Percentiles rank a stretch among this genome's conserved stretches.
phyloP scores from a whole-genome alignment of 768 basidiomycete species.

The Hydnum rufescens region DNA sequence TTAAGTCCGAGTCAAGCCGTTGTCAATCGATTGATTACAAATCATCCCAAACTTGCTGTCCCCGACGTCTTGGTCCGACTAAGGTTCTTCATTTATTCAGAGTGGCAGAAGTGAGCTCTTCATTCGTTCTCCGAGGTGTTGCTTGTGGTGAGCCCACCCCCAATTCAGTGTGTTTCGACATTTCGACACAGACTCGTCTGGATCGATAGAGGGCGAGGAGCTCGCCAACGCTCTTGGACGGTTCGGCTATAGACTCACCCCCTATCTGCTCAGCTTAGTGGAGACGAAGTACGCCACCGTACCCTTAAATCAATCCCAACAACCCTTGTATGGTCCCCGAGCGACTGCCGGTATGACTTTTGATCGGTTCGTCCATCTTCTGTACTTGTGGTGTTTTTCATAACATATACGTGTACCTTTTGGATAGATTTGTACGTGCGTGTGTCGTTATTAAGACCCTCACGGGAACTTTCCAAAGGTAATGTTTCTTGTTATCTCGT shows the following conservation, averaged over 20 bases:
- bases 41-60: too few species aligned
- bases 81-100: too few species aligned
- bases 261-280: constrained; percentile 37
- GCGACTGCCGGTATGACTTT: constrained; percentile 60
- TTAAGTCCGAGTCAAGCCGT: too few species aligned
- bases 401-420: not conserved
- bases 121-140: not conserved
- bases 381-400: not conserved
- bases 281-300: constrained; percentile 44
- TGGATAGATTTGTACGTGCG: constrained; percentile 52
- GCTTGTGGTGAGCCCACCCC: not conserved
- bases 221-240: constrained; percentile 49
- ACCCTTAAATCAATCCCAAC: not conserved
- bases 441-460: constrained; percentile 69
- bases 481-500: too few species aligned
- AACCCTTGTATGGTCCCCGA: too few species aligned
- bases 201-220: constrained; percentile 62
- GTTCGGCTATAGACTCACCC: constrained; percentile 65
- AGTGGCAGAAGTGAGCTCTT: constrained; percentile 6
- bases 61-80: too few species aligned
- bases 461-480: constrained; percentile 39
- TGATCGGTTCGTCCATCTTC: too few species aligned
- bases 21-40: too few species aligned
- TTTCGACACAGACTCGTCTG: constrained; percentile 55
- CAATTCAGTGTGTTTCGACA: constrained; percentile 1